These are phyloP conservation scores for Symbiodinium natans DNA, from an alignment of 73 alveolate species.

Conservation along the genomic window DNA sequence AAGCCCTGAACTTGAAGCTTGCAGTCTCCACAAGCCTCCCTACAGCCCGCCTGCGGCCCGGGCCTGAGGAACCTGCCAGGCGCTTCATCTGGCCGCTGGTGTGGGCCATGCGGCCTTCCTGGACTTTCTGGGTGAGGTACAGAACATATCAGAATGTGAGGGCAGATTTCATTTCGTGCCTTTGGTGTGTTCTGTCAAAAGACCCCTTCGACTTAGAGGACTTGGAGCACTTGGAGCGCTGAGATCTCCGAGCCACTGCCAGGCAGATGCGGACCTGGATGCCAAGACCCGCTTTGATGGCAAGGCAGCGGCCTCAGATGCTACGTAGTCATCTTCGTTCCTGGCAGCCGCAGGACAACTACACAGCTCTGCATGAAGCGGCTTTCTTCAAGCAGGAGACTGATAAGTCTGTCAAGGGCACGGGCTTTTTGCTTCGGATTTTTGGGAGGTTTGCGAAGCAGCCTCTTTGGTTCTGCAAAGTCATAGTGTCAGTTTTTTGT, in stretches of 20 bases:
- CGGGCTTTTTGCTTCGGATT: too few relatives aligned
- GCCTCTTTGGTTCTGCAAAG: too few relatives aligned
- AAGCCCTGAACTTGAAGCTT: background rate
- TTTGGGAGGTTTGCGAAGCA: too few relatives aligned
- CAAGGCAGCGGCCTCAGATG: conserved; percentile 47
- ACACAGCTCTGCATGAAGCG: conserved; percentile 84
- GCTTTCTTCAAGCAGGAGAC: conserved; percentile 81
- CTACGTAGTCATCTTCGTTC: too few relatives aligned
- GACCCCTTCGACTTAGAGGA: background rate
- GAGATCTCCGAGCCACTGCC: background rate
- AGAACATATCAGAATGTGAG: background rate
- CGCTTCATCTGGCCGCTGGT: conserved; percentile 65
- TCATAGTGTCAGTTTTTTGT: too few relatives aligned
- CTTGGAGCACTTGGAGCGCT: background rate
- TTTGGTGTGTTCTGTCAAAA: background rate
- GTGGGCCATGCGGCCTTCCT: conserved; percentile 29
- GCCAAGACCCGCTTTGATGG: conserved; percentile 27
- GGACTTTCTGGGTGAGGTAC: conserved; percentile 25
- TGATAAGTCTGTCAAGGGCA: too few relatives aligned
- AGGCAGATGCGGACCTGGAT: conserved; percentile 48
- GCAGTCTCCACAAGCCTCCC: background rate
- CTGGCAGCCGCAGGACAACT: conserved; percentile 39
- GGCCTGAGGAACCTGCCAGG: conserved; percentile 8
- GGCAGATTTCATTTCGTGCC: background rate
- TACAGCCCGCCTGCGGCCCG: too few relatives aligned